Conservation (phyloP, 768 basidiomycete genomes). For the Amanita thiersii region DNA sequence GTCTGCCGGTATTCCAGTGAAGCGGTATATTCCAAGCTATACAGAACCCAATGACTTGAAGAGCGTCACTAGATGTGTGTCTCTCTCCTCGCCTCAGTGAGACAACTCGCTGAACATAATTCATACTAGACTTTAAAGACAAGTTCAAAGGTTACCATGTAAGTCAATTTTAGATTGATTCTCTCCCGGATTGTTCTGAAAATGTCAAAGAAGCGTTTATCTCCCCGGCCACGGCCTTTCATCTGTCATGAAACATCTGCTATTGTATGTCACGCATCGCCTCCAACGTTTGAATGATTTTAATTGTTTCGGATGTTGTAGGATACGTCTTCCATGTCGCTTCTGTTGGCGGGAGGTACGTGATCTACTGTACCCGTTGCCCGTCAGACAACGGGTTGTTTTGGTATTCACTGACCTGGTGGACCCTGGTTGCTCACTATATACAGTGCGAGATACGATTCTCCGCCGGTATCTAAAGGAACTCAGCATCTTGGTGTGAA, state of each 20-base stretch:
- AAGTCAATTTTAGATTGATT: slow-evolving; percentile 12
- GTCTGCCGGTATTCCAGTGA: slow-evolving; percentile 44
- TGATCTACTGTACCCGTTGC: background rate
- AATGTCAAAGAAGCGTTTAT: slow-evolving; percentile 37
- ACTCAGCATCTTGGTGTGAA: background rate
- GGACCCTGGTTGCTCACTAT: background rate
- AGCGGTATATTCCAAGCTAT: slow-evolving; percentile 56
- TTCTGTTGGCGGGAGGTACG: background rate
- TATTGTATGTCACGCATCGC: slow-evolving; percentile 35
- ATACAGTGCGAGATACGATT: background rate
- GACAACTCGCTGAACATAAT: too few relatives aligned
- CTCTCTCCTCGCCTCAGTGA: background rate
- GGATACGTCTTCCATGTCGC: background rate
- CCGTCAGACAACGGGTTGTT: too few relatives aligned
- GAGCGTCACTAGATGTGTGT: slow-evolving; percentile 57
- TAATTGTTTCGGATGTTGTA: background rate
- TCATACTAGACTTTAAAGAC: slow-evolving; percentile 52
- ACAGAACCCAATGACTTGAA: slow-evolving; percentile 50
- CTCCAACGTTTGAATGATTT: background rate
- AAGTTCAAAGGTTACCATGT: slow-evolving; percentile 61
- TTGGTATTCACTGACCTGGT: too few relatives aligned
- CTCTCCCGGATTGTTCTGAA: background rate
- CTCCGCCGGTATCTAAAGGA: background rate
- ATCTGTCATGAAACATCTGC: slow-evolving; percentile 67
- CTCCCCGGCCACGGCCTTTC: slow-evolving; percentile 50